Conservation (phyloP, 257 asterid genomes). For the Solanum virginianum region DNA sequence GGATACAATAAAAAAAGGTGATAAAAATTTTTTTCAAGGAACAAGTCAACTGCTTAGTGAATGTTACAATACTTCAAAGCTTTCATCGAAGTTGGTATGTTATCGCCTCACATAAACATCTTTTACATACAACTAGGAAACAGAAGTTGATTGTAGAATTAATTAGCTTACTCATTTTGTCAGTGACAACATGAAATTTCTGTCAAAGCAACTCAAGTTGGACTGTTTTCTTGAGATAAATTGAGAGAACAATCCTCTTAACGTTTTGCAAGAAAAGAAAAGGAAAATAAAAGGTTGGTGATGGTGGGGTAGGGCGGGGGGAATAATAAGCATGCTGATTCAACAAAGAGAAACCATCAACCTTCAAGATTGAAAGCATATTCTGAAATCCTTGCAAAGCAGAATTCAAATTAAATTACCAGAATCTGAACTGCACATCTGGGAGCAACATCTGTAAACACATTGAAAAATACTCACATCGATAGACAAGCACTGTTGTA, state of each 20-base stretch:
- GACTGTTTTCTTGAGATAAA: not conserved
- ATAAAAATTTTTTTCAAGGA: too few relatives aligned
- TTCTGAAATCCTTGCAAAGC: too few relatives aligned
- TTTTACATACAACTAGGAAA: not conserved
- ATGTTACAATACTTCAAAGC: not conserved
- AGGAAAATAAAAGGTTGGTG: too few relatives aligned
- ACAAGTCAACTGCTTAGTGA: too few relatives aligned
- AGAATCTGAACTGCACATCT: not conserved
- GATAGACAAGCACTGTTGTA: not conserved
- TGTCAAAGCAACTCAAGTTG: not conserved
- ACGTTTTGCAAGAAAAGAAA: not conserved
- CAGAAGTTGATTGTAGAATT: not conserved
- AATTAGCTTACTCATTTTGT: not conserved
- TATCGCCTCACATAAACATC: not conserved
- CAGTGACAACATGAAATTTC: not conserved
- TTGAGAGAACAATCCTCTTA: not conserved
- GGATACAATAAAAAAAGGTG: too few relatives aligned
- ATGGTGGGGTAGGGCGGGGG: too few relatives aligned
- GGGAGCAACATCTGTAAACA: not conserved
- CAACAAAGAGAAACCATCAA: too few relatives aligned
- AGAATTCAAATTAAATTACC: too few relatives aligned
- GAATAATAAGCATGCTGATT: too few relatives aligned
- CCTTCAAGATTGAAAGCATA: too few relatives aligned
- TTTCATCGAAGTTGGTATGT: not conserved
- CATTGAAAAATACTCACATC: not conserved